Evolutionary conservation across 345 rosid species (phyloP).

Genomic region (Eucalyptus virginea): DNA sequence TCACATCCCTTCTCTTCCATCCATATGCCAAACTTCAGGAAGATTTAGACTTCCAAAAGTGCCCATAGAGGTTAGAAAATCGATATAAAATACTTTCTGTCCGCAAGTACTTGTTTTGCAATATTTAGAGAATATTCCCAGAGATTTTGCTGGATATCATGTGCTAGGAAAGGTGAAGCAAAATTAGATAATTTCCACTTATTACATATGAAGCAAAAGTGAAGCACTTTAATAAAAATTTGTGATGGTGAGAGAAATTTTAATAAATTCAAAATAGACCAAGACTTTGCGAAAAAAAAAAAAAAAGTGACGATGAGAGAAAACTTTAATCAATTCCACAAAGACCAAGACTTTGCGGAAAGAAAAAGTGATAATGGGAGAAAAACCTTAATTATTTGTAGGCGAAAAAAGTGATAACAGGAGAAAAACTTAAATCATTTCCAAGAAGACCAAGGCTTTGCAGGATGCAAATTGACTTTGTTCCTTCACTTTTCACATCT

Average conservation of each 20-base stretch:
- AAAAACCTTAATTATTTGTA: too few relatives aligned
- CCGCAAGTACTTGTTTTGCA: neutral
- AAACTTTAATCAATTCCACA: too few relatives aligned
- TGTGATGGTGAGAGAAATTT: too few relatives aligned
- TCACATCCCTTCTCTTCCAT: neutral
- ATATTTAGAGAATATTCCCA: neutral
- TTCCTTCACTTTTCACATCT: neutral
- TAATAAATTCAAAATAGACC: too few relatives aligned
- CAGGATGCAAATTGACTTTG: neutral
- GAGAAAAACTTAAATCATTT: neutral
- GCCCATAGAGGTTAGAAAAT: neutral
- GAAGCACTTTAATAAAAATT: too few relatives aligned
- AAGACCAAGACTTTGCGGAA: too few relatives aligned
- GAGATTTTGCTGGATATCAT: neutral
- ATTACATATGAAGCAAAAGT: too few relatives aligned
- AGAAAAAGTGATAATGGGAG: neutral
- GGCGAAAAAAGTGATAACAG: neutral
- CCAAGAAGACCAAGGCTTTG: neutral
- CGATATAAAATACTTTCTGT: accelerated
- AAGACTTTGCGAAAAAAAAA: too few relatives aligned
- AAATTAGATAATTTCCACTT: too few relatives aligned
- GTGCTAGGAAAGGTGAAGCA: neutral
- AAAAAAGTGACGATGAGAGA: too few relatives aligned
- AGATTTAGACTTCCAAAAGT: neutral
- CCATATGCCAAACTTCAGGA: too few relatives aligned